Conservation (phyloP, 2,329 filamentous ascomycete species). For the Hypomyces rosellus region DNA sequence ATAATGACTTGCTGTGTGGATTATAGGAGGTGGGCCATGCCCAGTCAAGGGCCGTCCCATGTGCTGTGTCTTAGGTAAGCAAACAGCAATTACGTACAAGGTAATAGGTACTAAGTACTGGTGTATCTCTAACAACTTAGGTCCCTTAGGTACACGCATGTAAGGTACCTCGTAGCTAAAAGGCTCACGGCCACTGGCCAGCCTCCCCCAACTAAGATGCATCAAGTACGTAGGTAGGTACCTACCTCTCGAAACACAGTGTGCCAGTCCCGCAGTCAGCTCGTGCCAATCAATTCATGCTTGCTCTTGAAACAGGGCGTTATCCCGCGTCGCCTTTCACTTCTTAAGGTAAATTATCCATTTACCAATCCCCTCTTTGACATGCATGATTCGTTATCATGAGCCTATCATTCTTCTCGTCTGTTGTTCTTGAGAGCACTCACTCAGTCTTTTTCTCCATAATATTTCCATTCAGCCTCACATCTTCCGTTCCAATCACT, state of each 20-base stretch:
- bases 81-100: background rate
- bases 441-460: background rate
- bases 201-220: too few species aligned
- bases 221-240: too few species aligned
- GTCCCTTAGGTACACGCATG: too few species aligned
- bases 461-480: background rate
- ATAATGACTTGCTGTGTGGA: conserved; percentile 2
- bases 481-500: too few species aligned
- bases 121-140: too few species aligned
- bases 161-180: background rate
- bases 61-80: background rate
- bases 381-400: background rate
- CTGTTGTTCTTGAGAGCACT: too few species aligned
- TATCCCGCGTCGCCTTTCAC: background rate
- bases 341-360: background rate
- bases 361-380: background rate
- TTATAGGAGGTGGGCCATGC: background rate
- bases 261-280: background rate
- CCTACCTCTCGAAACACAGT: background rate
- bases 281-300: background rate
- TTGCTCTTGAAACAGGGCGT: background rate
- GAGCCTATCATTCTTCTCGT: background rate
- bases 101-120: too few species aligned
- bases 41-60: background rate
- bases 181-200: background rate